Evolutionary conservation across 441 rosid species (phyloP).

Genomic region (Daphne laureola): DNA sequence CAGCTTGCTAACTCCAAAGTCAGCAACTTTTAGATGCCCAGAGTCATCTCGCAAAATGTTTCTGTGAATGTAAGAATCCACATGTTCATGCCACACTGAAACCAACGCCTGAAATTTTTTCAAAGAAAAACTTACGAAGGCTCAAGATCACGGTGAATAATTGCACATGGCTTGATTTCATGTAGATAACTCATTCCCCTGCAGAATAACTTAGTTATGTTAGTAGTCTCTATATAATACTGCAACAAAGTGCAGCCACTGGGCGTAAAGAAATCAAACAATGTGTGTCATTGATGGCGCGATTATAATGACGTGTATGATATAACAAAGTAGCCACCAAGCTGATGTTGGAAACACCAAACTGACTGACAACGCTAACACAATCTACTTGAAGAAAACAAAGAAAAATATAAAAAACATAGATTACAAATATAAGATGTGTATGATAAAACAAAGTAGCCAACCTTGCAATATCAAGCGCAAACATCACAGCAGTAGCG

Average conservation of each 20-base stretch:
- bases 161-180: conserved; percentile 70
- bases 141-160: conserved; percentile 95
- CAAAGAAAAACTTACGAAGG: conserved; percentile 74
- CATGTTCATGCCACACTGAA: conserved; percentile 15
- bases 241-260: too few species aligned
- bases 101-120: conserved; percentile 10
- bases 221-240: conserved; percentile 1
- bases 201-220: conserved; percentile 14
- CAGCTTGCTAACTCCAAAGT: conserved; percentile 91
- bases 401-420: too few species aligned
- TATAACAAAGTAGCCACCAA: too few species aligned
- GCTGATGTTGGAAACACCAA: too few species aligned
- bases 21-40: conserved; percentile 94
- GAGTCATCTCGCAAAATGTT: conserved; percentile 90
- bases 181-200: conserved; percentile 96
- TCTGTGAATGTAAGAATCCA: conserved; percentile 39
- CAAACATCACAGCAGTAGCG: conserved; percentile 51
- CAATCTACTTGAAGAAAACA: too few species aligned
- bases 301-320: too few species aligned
- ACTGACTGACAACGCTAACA: too few species aligned
- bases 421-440: too few species aligned
- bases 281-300: too few species aligned
- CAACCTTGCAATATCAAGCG: conserved; percentile 95
- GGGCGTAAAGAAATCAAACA: too few species aligned
- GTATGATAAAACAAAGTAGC: conserved; percentile 1